A percentile compares a stretch with the other conserved stretches of the same genome.
Evolutionary conservation across 2,329 filamentous ascomycete genomes (phyloP).

Genomic region (Venturia oleaginea): DNA sequence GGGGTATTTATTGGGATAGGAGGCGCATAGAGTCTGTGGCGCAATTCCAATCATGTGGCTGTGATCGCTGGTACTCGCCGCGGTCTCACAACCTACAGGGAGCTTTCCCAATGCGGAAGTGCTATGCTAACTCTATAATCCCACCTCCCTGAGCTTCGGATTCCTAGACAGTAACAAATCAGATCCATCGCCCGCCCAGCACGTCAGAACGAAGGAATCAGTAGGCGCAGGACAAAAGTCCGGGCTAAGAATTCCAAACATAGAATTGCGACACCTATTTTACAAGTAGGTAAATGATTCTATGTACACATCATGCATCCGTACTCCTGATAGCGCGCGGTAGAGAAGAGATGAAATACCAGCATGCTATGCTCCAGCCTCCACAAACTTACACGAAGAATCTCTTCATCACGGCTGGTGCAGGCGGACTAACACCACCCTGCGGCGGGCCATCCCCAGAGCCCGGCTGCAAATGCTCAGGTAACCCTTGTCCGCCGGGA

Average conservation of each 20-base stretch:
- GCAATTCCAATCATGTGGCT: background rate
- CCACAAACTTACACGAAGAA: slow-evolving; percentile 2
- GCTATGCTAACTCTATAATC: background rate
- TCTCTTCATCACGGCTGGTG: slow-evolving; percentile 1
- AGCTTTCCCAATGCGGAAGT: background rate
- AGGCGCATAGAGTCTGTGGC: background rate
- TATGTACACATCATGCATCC: slow-evolving; percentile 1
- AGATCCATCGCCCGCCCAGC: background rate
- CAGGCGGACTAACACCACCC: slow-evolving; percentile 2
- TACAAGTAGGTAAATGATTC: background rate
- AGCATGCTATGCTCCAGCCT: background rate
- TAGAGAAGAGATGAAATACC: background rate
- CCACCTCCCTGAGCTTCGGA: too few relatives aligned
- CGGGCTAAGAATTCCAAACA: background rate
- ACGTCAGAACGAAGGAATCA: background rate
- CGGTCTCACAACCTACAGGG: background rate
- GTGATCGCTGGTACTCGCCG: background rate
- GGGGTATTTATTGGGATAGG: background rate
- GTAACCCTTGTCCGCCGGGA: slow-evolving; percentile 2
- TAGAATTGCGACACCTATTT: background rate
- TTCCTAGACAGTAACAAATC: background rate
- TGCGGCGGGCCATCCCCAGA: slow-evolving; percentile 2
- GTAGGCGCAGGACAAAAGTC: background rate
- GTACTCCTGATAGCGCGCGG: background rate
- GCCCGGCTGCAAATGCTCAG: slow-evolving; percentile 1